Conservation (phyloP, 371 early-diverging fungal species). For the Lichtheimia corymbifera region DNA sequence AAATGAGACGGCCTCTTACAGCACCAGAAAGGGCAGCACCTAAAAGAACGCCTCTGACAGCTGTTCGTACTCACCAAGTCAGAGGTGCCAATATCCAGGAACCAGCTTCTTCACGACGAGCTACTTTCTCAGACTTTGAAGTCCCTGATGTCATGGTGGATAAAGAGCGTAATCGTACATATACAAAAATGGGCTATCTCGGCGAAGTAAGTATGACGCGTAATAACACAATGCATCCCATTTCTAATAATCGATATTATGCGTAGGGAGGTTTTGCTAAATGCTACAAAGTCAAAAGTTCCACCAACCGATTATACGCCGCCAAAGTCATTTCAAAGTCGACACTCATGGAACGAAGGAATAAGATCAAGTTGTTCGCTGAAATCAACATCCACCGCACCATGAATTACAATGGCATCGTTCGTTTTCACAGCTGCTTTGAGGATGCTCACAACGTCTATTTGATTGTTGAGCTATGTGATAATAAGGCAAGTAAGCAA, state of each 20-base stretch:
- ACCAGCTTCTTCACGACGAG: background rate
- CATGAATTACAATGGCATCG: constrained; percentile 84
- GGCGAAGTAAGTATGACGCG: constrained; percentile 19
- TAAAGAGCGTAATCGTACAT: constrained; percentile 11
- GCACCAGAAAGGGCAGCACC: background rate
- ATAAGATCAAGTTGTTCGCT: constrained; percentile 69
- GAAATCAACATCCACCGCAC: constrained; percentile 90
- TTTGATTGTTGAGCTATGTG: constrained; percentile 95
- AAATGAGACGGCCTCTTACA: background rate
- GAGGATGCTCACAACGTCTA: constrained; percentile 91
- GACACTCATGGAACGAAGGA: constrained; percentile 58
- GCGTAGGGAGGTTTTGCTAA: constrained; percentile 90
- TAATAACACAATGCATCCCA: background rate
- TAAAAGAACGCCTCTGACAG: constrained; percentile 1
- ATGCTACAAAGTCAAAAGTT: constrained; percentile 70
- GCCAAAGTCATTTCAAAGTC: constrained; percentile 81
- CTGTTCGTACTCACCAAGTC: constrained; percentile 6
- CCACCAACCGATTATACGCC: constrained; percentile 57
- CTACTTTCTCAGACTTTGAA: background rate
- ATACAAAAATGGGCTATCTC: constrained; percentile 18
- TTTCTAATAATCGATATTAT: background rate
- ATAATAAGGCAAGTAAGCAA: constrained; percentile 65
- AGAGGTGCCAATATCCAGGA: background rate
- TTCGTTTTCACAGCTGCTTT: constrained; percentile 83
- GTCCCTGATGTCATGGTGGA: constrained; percentile 20